Base-by-base conservation (phyloP, 75 land plant species). In the Chamaecyparis obtusa region DNA sequence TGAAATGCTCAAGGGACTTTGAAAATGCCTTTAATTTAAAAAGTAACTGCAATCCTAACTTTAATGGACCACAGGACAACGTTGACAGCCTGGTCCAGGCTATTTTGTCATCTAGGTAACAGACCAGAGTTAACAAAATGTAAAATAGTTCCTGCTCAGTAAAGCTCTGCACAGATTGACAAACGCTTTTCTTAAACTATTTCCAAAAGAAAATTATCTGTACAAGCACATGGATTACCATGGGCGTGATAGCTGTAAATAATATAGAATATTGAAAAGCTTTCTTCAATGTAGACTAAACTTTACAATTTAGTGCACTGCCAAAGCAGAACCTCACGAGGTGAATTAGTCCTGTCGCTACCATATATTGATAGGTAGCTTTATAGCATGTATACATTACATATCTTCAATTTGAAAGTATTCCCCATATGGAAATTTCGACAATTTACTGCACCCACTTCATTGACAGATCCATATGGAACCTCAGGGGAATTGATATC, bases 191-290 rank as follows among this genome's bases (percentile, higher is more conserved):
- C 81, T 78, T 78, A 78, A 9, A 78, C 10, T 78, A 78, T 41
- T 37, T 78, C 24, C 43, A 41, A 78, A 78, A 78, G 81, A 39
- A 39, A 78, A 78, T 44, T 7, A 39, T 78, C 8, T 78, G 19
- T 78, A 78, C 81, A 41, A 78, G 46, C 43, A 39, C 81, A 78
- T 78, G 81, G 81, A 78, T 19, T 64, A 78, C 41, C 21, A 41
- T 39, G 81, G n/a, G 44, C 1, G 46, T 41, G 8, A 37, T 41
- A 39, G 44, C 46, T 37, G 27, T 39, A 78, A 41, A 64, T 8
- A 64, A 64, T 64, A n/a, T 64, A 27, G 30, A 64, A 64, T 24
- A 64, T 27, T 64, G 69, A 64, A 21, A 64, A 64, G 69, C 27
- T 64, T 64, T 64, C 69, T 6, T 7, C n/a, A 27, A 64, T 64